A percentile compares a stretch with the other conserved stretches of the same genome.
phyloP scores from a whole-genome alignment of 148 eudicot species.

The Rhododendron ovatum region DNA sequence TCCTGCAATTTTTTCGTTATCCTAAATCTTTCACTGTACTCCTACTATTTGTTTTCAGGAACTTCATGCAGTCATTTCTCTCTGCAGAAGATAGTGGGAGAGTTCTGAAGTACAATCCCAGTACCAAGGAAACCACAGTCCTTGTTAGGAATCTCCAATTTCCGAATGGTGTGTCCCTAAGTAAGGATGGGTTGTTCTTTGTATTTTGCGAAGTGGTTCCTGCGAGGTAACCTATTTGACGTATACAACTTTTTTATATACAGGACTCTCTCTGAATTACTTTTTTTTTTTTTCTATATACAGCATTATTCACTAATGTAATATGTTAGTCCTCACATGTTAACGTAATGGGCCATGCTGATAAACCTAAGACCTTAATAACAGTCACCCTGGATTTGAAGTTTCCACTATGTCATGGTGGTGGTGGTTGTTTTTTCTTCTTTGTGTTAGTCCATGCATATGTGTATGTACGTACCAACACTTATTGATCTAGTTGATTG shows the following conservation, averaged over 20 bases:
- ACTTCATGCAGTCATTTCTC: slow-evolving; percentile 82
- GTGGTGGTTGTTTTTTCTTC: neutral
- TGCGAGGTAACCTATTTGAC: slow-evolving; percentile 48
- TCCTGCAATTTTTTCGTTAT: neutral
- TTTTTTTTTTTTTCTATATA: neutral
- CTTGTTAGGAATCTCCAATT: slow-evolving; percentile 63
- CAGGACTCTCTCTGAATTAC: neutral
- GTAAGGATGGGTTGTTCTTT: slow-evolving; percentile 74
- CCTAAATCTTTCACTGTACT: slow-evolving; percentile 1
- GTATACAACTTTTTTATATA: neutral
- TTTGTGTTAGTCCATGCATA: neutral
- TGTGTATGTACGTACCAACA: neutral
- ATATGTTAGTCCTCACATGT: neutral
- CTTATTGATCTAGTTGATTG: neutral
- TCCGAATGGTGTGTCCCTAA: slow-evolving; percentile 77
- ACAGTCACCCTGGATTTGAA: neutral
- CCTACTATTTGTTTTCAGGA: slow-evolving; percentile 38
- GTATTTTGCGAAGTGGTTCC: slow-evolving; percentile 58
- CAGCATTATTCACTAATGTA: neutral
- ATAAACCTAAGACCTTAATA: neutral
- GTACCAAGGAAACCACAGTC: slow-evolving; percentile 60
- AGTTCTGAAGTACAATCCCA: slow-evolving; percentile 74
- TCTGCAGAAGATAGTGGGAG: slow-evolving; percentile 73
- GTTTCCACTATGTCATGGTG: neutral
- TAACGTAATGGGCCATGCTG: neutral